Evolutionary conservation across 2,329 filamentous ascomycete species (phyloP).

Genomic region (Fusarium sp.): DNA sequence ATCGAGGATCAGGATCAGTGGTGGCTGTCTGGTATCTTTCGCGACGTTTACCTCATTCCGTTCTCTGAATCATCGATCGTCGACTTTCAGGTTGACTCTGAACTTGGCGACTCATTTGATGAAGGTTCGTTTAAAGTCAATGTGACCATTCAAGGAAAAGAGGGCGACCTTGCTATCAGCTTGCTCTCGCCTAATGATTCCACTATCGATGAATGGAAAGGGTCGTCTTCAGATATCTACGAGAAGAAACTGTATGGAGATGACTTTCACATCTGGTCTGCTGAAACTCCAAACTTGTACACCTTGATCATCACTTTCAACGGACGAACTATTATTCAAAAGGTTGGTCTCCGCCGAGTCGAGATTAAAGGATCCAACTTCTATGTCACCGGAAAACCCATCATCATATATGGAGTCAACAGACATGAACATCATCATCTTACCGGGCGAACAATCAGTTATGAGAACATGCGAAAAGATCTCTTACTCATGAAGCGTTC

Average conservation of each 20-base stretch:
- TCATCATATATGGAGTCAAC: conserved; percentile 75
- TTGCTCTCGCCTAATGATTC: conserved; percentile 50
- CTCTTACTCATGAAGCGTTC: conserved; percentile 73
- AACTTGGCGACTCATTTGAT: conserved; percentile 66
- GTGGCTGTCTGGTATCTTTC: conserved; percentile 71
- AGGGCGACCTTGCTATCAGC: conserved; percentile 53
- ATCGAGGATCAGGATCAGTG: conserved; percentile 79
- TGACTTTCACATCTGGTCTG: conserved; percentile 73
- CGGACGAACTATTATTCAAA: conserved; percentile 58
- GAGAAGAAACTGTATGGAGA: conserved; percentile 56
- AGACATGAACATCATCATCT: conserved; percentile 76
- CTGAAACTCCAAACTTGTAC: conserved; percentile 73
- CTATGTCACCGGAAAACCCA: conserved; percentile 71
- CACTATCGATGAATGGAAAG: conserved; percentile 41
- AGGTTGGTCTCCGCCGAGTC: conserved; percentile 71
- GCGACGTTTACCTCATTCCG: conserved; percentile 73
- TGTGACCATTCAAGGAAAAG: conserved; percentile 57
- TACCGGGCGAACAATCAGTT: conserved; percentile 70
- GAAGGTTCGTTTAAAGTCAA: conserved; percentile 59
- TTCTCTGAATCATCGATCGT: conserved; percentile 64
- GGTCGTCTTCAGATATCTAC: conserved; percentile 46
- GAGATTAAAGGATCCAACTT: conserved; percentile 71
- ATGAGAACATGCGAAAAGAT: conserved; percentile 69
- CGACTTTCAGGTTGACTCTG: conserved; percentile 59
- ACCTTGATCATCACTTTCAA: conserved; percentile 54